Evolutionary conservation across 768 basidiomycete species (phyloP), one percentile per base, ranked within the genome.

Genomic region (Infundibulicybe gibba): DNA sequence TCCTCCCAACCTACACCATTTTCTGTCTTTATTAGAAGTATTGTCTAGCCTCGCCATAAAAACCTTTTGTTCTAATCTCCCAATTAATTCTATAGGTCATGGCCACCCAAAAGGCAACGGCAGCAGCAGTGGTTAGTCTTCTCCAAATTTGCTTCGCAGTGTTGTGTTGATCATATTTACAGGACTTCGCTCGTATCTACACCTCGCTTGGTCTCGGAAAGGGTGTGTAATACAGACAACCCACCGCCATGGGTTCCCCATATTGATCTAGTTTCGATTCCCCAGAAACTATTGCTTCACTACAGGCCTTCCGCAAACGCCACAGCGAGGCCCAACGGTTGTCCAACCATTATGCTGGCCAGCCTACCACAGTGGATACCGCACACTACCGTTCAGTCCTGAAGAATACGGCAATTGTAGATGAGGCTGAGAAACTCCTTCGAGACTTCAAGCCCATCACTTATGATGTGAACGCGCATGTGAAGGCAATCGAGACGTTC

Each of bases 221-320:
- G 75, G 90, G 90, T 90, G 44, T n/a, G 76, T 66, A 37, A 16
- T 46, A 34, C 11, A 47, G n/a, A n/a, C n/a, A n/a, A n/a, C n/a
- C n/a, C n/a, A n/a, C 34, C 15, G 32, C 25, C n/a, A 32, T 15
- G 21, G 33, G 37, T 12, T 38, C 25, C n/a, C 12, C 32, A n/a
- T 47, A 19, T n/a, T 37, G 46, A 43, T 31, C 46, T 43, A 19
- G n/a, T n/a, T n/a, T n/a, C n/a, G n/a, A 40, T 32, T 49, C 30
- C 47, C 17, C 67, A 93, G 92, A 97, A 75, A 94, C 95, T 57
- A 79, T 97, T 61, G 76, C 90, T 46, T 71, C 91, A 44, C 80
- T 99, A 43, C 90, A 91, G 66, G 87, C 90, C 34, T 98, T 99
- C 85, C 90, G 97, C 70, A 97, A 94, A 69, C 91, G 97, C 50